phyloP scores from a whole-genome alignment of 2,329 filamentous ascomycete species.

The Simplicillium aogashimaense region DNA sequence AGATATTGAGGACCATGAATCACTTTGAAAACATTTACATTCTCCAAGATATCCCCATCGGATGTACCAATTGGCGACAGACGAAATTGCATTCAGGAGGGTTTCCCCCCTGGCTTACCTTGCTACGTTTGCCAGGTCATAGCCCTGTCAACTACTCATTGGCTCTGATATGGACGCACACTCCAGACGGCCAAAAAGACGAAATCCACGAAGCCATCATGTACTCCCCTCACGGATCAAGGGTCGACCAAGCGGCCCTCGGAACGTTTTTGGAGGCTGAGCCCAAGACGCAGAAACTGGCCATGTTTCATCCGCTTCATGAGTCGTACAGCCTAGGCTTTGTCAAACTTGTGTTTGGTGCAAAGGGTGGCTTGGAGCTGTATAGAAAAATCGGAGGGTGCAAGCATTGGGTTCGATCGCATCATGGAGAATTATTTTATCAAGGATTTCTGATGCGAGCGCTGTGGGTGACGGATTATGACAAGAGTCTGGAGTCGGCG shows the following conservation, averaged over 20 bases:
- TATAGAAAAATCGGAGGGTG: slow-evolving; percentile 1
- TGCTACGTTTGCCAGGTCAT: no score
- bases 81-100: no score
- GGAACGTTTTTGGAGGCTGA: slow-evolving; percentile 1
- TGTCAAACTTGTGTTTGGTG: background rate
- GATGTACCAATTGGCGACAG: no score
- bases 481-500: slow-evolving; percentile 2
- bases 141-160: no score
- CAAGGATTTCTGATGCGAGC: background rate
- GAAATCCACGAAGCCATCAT: background rate
- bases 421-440: background rate
- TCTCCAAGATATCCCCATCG: background rate
- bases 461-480: background rate
- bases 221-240: background rate
- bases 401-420: slow-evolving; percentile 1
- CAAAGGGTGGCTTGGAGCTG: background rate
- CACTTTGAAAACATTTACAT: background rate
- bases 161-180: no score
- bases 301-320: slow-evolving; percentile 2
- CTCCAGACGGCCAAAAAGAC: no score
- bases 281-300: slow-evolving; percentile 1
- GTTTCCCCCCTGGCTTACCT: no score
- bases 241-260: background rate
- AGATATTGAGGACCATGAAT: background rate
- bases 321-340: background rate